Evolutionary conservation across 805 yeast species (phyloP).

Genomic region (Candida dajiaensis): DNA sequence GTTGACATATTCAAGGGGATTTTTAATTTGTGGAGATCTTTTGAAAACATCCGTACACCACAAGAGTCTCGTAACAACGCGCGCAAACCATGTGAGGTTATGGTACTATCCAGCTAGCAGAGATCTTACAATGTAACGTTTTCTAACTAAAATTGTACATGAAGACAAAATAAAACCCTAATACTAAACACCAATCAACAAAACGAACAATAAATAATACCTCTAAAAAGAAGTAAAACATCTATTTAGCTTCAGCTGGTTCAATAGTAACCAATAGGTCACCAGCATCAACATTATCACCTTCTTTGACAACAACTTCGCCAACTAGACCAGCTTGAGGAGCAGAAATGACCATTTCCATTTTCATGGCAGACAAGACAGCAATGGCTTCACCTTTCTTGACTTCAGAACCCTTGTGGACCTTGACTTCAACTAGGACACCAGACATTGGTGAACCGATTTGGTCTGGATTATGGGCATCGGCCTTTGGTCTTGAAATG

Average conservation of each 20-base stretch:
- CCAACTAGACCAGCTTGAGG: constrained; percentile 82
- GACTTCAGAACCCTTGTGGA: constrained; percentile 80
- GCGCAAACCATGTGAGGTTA: too few relatives aligned
- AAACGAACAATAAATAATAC: neutral
- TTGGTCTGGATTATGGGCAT: constrained; percentile 78
- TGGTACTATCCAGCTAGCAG: too few relatives aligned
- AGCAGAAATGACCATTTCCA: constrained; percentile 98
- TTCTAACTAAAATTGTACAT: neutral
- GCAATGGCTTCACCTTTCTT: constrained; percentile 96
- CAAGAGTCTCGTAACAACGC: too few relatives aligned
- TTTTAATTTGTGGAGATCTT: neutral
- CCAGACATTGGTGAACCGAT: constrained; percentile 99
- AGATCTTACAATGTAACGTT: neutral
- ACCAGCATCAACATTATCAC: constrained; percentile 93
- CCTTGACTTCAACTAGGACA: constrained; percentile 91
- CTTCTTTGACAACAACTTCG: constrained; percentile 73
- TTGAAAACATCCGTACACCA: too few relatives aligned
- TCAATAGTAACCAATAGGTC: constrained; percentile 71
- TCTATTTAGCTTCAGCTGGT: constrained; percentile 5
- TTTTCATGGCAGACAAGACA: constrained; percentile 95
- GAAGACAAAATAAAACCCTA: neutral
- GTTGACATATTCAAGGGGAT: neutral
- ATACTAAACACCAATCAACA: neutral
- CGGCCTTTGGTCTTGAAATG: constrained; percentile 86
- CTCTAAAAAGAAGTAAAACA: neutral